Percentiles rank a stretch among this genome's conserved stretches.
These are phyloP conservation scores for Botryosphaeria dothidea DNA, from an alignment of 2,329 filamentous ascomycete species.

Conservation along the genomic window DNA sequence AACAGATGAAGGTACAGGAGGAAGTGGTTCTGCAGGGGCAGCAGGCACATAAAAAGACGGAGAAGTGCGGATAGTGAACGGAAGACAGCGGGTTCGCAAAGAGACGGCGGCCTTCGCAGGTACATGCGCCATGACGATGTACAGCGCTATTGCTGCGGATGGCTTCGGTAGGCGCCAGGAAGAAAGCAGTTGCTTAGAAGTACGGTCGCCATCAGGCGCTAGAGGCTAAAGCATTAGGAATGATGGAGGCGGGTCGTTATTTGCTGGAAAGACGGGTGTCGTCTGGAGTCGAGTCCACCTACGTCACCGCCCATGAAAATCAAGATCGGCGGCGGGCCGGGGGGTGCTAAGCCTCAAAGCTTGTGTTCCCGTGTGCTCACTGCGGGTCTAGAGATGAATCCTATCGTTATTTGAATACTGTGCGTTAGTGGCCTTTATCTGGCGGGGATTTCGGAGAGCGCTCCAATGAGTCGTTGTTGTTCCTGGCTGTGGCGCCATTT, in stretches of 20 bases:
- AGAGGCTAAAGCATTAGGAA: neutral
- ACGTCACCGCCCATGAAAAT: neutral
- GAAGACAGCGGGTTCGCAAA: neutral
- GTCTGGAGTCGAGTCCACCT: neutral
- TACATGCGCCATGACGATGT: slow-evolving; percentile 1
- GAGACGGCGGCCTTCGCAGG: neutral
- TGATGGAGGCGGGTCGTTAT: neutral
- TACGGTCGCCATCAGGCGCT: neutral
- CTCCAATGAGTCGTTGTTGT: no score
- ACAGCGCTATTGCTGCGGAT: neutral
- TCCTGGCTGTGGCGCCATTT: no score
- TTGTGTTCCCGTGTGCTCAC: neutral
- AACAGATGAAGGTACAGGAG: neutral
- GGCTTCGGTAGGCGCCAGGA: neutral
- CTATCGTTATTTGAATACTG: no score
- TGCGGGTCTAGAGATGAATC: neutral
- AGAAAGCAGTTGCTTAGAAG: neutral
- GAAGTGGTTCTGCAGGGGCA: neutral
- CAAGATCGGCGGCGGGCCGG: neutral
- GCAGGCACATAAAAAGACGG: neutral
- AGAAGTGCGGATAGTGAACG: neutral
- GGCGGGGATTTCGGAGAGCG: no score
- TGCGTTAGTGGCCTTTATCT: no score
- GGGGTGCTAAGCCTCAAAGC: slow-evolving; percentile 6
- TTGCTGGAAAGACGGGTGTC: neutral